These are phyloP conservation scores for Corrigiola litoralis DNA, from an alignment of 179 eudicot genomes.

Conservation along the genomic window DNA sequence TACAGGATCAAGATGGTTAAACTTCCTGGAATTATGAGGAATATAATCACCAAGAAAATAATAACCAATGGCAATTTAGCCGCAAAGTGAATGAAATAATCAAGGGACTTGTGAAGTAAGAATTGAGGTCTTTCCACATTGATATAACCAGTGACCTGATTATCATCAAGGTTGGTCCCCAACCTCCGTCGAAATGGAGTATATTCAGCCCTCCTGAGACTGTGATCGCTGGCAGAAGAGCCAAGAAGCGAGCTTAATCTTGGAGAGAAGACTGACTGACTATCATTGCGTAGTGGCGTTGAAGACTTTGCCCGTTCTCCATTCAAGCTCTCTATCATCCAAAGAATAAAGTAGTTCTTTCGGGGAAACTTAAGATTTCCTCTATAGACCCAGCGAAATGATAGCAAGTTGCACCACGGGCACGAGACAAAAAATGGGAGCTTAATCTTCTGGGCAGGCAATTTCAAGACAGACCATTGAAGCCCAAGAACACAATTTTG, in stretches of 20 bases:
- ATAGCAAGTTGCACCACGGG: constrained; percentile 63
- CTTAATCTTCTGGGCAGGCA: constrained; percentile 46
- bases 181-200: constrained; percentile 22
- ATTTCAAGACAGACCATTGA: constrained; percentile 45
- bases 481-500: constrained; percentile 63
- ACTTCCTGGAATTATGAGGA: constrained; percentile 51
- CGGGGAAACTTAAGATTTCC: constrained; percentile 61
- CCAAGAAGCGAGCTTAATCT: constrained; percentile 27
- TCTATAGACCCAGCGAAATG: constrained; percentile 46
- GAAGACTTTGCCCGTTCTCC: constrained; percentile 53
- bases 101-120: constrained; percentile 52
- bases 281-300: constrained; percentile 26
- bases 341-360: constrained; percentile 71
- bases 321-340: constrained; percentile 79
- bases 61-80: constrained; percentile 58
- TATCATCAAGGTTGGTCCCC: constrained; percentile 17
- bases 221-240: constrained; percentile 19
- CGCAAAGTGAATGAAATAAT: constrained; percentile 41
- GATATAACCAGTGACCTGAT: constrained; percentile 9
- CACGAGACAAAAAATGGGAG: constrained; percentile 64
- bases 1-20: constrained; percentile 44
- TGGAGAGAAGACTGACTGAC: constrained; percentile 37
- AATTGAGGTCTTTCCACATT: constrained; percentile 42
- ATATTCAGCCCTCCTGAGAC: constrained; percentile 25
- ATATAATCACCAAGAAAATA: constrained; percentile 42